phyloP scores from a whole-genome alignment of 1,284 basidiomycete genomes.

The Pseudozyma tsukubaensis region DNA sequence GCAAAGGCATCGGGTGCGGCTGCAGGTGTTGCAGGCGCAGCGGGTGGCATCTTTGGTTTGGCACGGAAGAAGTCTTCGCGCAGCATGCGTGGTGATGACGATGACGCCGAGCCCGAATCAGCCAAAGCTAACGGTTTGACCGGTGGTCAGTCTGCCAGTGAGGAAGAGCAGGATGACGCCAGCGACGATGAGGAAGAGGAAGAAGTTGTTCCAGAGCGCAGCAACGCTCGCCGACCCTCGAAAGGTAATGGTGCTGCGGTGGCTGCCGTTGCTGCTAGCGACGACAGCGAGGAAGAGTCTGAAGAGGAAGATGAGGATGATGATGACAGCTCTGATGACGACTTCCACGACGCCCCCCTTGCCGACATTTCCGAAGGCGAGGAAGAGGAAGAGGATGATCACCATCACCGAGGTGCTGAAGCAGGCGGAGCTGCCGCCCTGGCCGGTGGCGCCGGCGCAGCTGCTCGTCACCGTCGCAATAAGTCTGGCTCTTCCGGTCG shows the following conservation, averaged over 20 bases:
- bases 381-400: conserved; percentile 50
- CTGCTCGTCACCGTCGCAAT: conserved; percentile 32
- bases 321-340: conserved; percentile 48
- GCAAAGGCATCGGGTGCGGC: conserved; percentile 32
- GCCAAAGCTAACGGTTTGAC: conserved; percentile 10
- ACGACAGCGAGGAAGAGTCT: conserved; percentile 14
- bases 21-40: conserved; percentile 25
- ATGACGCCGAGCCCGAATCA: conserved; percentile 2
- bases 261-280: conserved; percentile 16
- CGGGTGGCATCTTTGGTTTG: conserved; percentile 25
- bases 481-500: conserved; percentile 26
- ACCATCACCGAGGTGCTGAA: conserved; percentile 13
- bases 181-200: conserved; percentile 22
- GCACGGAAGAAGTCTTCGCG: conserved; percentile 29
- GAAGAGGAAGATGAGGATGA: conserved; percentile 21
- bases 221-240: conserved; percentile 1
- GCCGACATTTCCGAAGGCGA: conserved; percentile 58
- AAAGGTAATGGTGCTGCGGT: conserved; percentile 24
- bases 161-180: conserved; percentile 9
- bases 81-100: conserved; percentile 14
- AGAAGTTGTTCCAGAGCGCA: conserved; percentile 12
- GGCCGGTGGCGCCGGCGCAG: conserved; percentile 19
- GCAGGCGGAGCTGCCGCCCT: conserved; percentile 18
- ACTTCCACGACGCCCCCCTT: conserved; percentile 59
- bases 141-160: conserved; percentile 15